Conservation (phyloP, 441 rosid species). For the Populus hybrid region DNA sequence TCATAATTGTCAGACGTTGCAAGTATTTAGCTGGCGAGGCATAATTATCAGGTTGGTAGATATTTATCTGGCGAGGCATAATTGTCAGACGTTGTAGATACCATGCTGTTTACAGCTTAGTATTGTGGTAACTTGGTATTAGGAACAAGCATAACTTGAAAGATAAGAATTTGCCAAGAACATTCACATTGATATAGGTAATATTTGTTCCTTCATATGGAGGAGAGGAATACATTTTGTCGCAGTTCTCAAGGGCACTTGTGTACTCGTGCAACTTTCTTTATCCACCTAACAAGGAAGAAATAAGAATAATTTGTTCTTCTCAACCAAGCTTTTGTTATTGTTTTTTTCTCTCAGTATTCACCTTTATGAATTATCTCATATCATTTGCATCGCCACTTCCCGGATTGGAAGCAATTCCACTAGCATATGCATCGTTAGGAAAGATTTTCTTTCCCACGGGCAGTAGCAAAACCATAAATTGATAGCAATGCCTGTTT, state of each 20-base stretch:
- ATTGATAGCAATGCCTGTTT: not conserved
- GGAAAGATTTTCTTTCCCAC: not conserved
- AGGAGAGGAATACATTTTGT: conserved; percentile 10
- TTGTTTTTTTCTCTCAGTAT: not conserved
- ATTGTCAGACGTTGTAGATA: not conserved
- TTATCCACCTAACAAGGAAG: conserved; percentile 18
- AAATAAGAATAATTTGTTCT: conserved; percentile 13
- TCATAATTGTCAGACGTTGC: too few species aligned
- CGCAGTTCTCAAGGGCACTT: not conserved
- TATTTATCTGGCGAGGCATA: conserved; percentile 27
- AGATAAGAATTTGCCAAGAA: conserved; percentile 3
- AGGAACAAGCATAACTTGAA: conserved; percentile 9
- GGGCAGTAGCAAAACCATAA: not conserved
- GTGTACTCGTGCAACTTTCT: not conserved
- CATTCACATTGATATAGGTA: not conserved
- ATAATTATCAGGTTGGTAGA: not conserved
- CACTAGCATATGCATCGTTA: not conserved
- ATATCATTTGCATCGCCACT: not conserved
- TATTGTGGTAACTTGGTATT: too few species aligned
- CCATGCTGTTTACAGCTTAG: too few species aligned
- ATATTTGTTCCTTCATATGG: conserved; percentile 1
- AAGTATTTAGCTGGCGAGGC: conserved; percentile 2
- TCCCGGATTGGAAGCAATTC: not conserved
- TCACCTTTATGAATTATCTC: not conserved
- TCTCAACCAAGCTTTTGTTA: not conserved